phyloP scores from a whole-genome alignment of 164 flowering plant species.

The Piper betle region DNA sequence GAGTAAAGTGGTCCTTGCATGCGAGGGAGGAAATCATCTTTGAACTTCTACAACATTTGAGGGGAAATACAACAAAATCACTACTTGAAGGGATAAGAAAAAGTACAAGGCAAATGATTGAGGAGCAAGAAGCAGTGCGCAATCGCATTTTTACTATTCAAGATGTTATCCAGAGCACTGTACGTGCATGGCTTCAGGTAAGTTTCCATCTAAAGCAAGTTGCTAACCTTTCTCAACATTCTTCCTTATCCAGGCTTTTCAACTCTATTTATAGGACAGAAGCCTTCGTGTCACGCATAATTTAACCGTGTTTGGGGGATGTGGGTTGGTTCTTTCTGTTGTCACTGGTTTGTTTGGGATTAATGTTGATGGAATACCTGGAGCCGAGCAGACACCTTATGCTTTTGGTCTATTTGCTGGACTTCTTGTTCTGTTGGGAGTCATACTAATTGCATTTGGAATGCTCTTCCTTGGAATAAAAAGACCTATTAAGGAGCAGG shows the following conservation, averaged over 20 bases:
- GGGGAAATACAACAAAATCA: constrained; percentile 37
- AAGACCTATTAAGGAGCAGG: constrained; percentile 45
- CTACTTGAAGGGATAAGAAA: constrained; percentile 64
- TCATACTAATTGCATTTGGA: constrained; percentile 47
- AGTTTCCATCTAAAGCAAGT: not conserved
- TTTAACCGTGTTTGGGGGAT: constrained; percentile 79
- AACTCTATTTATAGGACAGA: constrained; percentile 42
- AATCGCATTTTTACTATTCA: constrained; percentile 92
- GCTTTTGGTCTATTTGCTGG: constrained; percentile 71
- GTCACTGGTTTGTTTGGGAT: constrained; percentile 89
- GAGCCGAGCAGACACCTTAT: constrained; percentile 57
- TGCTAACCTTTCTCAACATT: not conserved
- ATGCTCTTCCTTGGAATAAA: constrained; percentile 64
- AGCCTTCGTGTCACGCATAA: constrained; percentile 86
- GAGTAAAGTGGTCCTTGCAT: constrained; percentile 97
- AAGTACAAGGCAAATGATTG: constrained; percentile 87
- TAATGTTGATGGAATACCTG: constrained; percentile 95
- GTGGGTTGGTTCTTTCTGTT: constrained; percentile 81
- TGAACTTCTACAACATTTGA: constrained; percentile 81
- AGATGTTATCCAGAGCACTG: constrained; percentile 93
- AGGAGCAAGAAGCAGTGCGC: constrained; percentile 98
- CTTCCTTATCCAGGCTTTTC: not conserved
- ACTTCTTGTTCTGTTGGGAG: constrained; percentile 43
- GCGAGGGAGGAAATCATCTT: constrained; percentile 94
- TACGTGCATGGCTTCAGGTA: constrained; percentile 95